These are phyloP conservation scores for Vitis rupestris DNA, from an alignment of 164 flowering plant genomes.

Conservation along the genomic window DNA sequence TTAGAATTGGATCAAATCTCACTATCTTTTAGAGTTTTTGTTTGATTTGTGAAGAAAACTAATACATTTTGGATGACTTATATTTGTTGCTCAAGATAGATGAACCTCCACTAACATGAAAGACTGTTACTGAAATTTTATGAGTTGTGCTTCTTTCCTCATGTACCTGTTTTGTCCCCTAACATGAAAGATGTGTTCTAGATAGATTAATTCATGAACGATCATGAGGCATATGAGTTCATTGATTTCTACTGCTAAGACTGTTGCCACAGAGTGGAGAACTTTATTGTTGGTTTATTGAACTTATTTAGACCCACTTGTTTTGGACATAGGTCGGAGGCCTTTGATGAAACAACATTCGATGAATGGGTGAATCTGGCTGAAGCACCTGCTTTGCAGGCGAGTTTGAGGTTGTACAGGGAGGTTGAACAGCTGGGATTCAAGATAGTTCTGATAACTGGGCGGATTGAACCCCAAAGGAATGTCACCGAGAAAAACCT, in stretches of 20 bases:
- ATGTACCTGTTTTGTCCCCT: background rate
- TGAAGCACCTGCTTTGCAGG: constrained; percentile 70
- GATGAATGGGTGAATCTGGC: constrained; percentile 68
- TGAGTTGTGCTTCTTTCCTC: background rate
- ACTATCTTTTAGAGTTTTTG: too few relatives aligned
- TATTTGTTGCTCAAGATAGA: too few relatives aligned
- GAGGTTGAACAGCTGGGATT: constrained; percentile 66
- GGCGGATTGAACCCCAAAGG: constrained; percentile 67
- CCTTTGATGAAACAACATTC: constrained; percentile 48
- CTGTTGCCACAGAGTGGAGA: too few relatives aligned
- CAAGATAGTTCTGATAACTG: constrained; percentile 66
- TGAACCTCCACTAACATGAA: too few relatives aligned
- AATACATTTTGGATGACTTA: too few relatives aligned
- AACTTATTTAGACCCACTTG: background rate
- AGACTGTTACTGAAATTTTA: too few relatives aligned
- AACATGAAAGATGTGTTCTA: background rate
- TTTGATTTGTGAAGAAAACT: too few relatives aligned
- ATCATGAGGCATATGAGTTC: too few relatives aligned
- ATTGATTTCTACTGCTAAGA: too few relatives aligned
- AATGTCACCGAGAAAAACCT: constrained; percentile 57
- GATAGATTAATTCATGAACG: too few relatives aligned
- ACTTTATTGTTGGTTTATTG: background rate
- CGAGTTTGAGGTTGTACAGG: constrained; percentile 67
- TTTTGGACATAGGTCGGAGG: constrained; percentile 38
- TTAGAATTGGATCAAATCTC: too few relatives aligned